A percentile compares a stretch with the other conserved stretches of the same genome.
Conservation (phyloP, 2,329 filamentous ascomycete species). For the Ceratocystis harringtonii region DNA sequence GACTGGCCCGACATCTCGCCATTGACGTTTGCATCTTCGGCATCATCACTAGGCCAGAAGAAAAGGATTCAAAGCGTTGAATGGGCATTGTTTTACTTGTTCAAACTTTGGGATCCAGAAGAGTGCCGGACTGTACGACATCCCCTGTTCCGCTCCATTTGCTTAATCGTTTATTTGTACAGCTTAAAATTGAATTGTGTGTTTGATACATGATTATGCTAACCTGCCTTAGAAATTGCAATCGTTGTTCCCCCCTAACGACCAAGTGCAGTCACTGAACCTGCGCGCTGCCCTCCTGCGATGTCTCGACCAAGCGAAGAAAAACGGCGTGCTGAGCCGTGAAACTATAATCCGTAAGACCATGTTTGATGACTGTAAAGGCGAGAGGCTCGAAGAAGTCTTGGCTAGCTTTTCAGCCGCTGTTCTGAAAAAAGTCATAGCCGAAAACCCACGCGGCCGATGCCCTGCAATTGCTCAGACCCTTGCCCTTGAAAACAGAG, state of each 20-base stretch:
- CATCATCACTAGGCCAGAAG: conserved; percentile 52
- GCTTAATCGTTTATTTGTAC: too few species aligned
- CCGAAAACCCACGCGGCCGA: conserved; percentile 26
- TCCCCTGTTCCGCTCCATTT: neutral
- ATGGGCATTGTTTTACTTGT: conserved; percentile 82
- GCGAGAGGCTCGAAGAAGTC: conserved; percentile 77
- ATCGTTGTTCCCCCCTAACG: conserved; percentile 78
- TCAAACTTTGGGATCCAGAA: conserved; percentile 65
- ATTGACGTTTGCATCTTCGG: conserved; percentile 54
- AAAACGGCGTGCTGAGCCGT: conserved; percentile 64
- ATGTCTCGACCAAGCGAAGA: conserved; percentile 72
- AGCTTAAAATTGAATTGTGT: too few species aligned
- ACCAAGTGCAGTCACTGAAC: conserved; percentile 81
- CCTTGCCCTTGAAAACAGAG: conserved; percentile 44
- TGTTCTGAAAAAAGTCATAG: conserved; percentile 54
- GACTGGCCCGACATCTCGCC: conserved; percentile 69
- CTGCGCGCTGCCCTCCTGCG: conserved; percentile 72
- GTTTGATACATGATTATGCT: conserved; percentile 1
- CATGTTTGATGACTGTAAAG: conserved; percentile 92
- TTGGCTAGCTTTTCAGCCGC: conserved; percentile 70
- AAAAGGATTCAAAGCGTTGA: conserved; percentile 70
- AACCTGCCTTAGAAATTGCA: conserved; percentile 53
- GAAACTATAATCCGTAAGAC: conserved; percentile 77
- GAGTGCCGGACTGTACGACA: conserved; percentile 53
- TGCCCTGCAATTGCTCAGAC: conserved; percentile 36